Conservation (phyloP, 345 rosid genomes). For the Dovyalis caffra region DNA sequence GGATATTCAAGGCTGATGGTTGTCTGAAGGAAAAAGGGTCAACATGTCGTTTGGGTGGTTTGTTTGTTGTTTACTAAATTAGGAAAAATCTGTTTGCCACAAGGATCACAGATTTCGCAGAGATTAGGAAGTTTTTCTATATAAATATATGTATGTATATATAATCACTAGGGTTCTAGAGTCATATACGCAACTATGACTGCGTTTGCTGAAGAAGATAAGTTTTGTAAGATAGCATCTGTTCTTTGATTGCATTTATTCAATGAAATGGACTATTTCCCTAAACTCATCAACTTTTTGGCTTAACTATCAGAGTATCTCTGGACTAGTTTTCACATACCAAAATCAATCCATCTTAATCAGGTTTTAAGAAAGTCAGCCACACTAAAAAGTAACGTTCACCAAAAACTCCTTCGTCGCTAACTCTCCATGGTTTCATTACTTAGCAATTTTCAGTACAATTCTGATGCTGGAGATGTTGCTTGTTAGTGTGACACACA, state of each 20-base stretch:
- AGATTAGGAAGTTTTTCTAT: background rate
- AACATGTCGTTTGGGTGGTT: background rate
- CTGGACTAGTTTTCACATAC: too few species aligned
- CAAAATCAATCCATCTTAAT: background rate
- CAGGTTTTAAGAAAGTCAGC: background rate
- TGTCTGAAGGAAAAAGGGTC: constrained; percentile 15
- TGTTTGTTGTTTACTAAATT: background rate
- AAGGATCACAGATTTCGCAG: constrained; percentile 2
- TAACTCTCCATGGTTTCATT: background rate
- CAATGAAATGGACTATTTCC: background rate
- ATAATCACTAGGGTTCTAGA: background rate
- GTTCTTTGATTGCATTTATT: constrained; percentile 32
- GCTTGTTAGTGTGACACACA: background rate
- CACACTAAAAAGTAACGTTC: background rate
- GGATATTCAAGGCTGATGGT: constrained; percentile 43
- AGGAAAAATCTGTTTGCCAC: constrained; percentile 11
- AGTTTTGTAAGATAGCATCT: constrained; percentile 18
- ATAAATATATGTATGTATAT: background rate
- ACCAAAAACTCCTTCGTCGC: background rate
- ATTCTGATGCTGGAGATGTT: background rate
- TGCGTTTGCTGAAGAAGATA: background rate
- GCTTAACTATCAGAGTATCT: background rate
- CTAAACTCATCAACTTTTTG: background rate
- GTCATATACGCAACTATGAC: background rate
- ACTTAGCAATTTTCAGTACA: background rate